phyloP scores from a whole-genome alignment of 441 rosid genomes.

The Melastoma candidum region DNA sequence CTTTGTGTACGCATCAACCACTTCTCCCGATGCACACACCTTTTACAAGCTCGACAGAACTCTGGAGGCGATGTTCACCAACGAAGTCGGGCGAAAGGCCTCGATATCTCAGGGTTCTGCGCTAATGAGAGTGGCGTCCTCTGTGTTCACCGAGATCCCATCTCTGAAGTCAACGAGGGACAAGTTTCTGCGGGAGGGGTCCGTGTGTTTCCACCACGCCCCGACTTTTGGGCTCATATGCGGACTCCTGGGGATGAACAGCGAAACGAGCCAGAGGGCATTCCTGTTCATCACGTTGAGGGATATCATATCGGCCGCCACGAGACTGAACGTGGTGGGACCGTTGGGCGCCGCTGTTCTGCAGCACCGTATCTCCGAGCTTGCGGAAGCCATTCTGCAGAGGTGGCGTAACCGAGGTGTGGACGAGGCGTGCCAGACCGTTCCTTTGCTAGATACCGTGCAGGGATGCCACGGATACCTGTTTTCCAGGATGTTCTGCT shows the following conservation, averaged over 20 bases:
- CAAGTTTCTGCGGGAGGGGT: slow-evolving; percentile 24
- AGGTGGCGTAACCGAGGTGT: slow-evolving; percentile 54
- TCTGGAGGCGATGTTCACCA: slow-evolving; percentile 63
- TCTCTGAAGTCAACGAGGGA: slow-evolving; percentile 47
- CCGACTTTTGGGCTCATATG: slow-evolving; percentile 71
- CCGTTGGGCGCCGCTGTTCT: slow-evolving; percentile 65
- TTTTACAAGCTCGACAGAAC: slow-evolving; percentile 43
- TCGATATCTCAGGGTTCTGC: slow-evolving; percentile 79
- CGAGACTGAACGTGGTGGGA: slow-evolving; percentile 71
- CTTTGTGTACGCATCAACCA: slow-evolving; percentile 49
- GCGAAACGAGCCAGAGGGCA: slow-evolving; percentile 60
- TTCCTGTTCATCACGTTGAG: slow-evolving; percentile 66
- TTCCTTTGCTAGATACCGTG: slow-evolving; percentile 65
- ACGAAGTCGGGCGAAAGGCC: slow-evolving; percentile 68
- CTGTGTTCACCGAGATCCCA: slow-evolving; percentile 58
- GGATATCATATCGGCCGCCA: slow-evolving; percentile 73
- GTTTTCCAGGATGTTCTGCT: slow-evolving; percentile 79
- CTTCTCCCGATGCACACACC: slow-evolving; percentile 33
- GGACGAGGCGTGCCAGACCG: slow-evolving; percentile 73
- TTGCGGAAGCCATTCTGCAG: slow-evolving; percentile 42
- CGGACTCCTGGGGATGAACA: slow-evolving; percentile 65
- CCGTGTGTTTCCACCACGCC: slow-evolving; percentile 56
- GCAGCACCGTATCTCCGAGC: slow-evolving; percentile 60
- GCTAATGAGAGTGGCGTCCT: slow-evolving; percentile 61
- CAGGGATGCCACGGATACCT: slow-evolving; percentile 76